phyloP scores from a whole-genome alignment of 306 rosid species.

The Oxytropis ochrocephala region DNA sequence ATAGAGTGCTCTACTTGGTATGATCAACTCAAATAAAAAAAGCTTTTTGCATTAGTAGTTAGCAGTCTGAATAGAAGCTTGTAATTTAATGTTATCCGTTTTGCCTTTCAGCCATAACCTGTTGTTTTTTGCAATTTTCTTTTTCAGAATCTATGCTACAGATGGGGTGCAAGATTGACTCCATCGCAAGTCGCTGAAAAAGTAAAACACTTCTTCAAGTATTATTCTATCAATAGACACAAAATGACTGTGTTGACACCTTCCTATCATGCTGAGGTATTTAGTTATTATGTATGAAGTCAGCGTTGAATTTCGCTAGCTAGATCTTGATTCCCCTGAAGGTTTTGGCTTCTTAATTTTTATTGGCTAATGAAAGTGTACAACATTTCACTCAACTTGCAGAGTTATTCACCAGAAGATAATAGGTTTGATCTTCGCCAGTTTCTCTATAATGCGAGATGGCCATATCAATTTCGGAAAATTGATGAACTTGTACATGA shows the following conservation, averaged over 20 bases:
- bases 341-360: neutral
- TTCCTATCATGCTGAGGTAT: conserved; percentile 94
- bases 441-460: conserved; percentile 75
- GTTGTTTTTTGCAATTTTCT: conserved; percentile 6
- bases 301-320: neutral
- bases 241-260: conserved; percentile 91
- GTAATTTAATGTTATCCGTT: neutral
- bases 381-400: conserved; percentile 19
- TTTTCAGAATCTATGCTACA: conserved; percentile 75
- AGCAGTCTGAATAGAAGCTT: neutral
- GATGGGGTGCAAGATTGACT: conserved; percentile 75
- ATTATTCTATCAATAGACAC: conserved; percentile 89
- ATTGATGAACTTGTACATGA: conserved; percentile 74
- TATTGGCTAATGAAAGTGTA: conserved; percentile 7
- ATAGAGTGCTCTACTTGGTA: neutral
- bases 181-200: conserved; percentile 90
- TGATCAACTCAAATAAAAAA: neutral
- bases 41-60: neutral
- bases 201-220: conserved; percentile 91
- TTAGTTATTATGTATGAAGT: neutral
- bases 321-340: neutral
- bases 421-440: conserved; percentile 90
- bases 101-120: conserved; percentile 3
- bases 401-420: conserved; percentile 98
- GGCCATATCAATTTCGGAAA: conserved; percentile 88